Evolutionary conservation across 306 rosid genomes (phyloP).

Genomic region (Cyclanthera cordifolia): DNA sequence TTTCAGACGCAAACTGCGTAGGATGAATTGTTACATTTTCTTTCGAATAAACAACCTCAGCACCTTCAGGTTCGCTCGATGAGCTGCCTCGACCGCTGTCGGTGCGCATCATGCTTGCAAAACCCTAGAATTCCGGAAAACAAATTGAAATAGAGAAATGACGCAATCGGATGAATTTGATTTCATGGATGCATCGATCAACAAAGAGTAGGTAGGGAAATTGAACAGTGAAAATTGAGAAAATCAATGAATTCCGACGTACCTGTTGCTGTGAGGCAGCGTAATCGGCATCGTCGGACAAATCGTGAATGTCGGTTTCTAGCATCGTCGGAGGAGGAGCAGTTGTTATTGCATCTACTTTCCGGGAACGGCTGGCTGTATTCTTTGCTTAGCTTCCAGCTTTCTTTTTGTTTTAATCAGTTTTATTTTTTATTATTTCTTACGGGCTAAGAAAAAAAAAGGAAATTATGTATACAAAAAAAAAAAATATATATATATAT

Average conservation of each 20-base stretch:
- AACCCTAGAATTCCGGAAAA: constrained; percentile 30
- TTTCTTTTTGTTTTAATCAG: not conserved
- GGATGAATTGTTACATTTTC: constrained; percentile 97
- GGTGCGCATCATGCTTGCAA: constrained; percentile 50
- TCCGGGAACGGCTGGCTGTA: not conserved
- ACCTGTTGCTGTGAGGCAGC: constrained; percentile 86
- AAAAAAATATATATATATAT: no score
- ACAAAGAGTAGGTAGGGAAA: not conserved
- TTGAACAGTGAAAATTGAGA: not conserved
- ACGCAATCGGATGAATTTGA: not conserved
- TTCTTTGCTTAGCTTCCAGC: not conserved
- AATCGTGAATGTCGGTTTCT: constrained; percentile 76
- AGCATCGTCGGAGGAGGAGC: constrained; percentile 37
- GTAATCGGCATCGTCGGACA: constrained; percentile 95
- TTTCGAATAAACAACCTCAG: constrained; percentile 56
- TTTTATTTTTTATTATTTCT: not conserved
- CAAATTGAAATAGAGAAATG: constrained; percentile 12
- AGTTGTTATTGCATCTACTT: constrained; percentile 1
- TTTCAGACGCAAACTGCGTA: constrained; percentile 63
- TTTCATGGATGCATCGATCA: constrained; percentile 5
- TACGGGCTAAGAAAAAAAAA: constrained; percentile 9
- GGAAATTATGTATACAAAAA: no score
- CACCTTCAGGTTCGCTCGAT: constrained; percentile 52
- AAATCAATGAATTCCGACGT: not conserved
- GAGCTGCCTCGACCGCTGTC: constrained; percentile 57